Evolutionary conservation across 108 stramenopile species (phyloP).

Genomic region (Mayamaea pseudoterrestris): DNA sequence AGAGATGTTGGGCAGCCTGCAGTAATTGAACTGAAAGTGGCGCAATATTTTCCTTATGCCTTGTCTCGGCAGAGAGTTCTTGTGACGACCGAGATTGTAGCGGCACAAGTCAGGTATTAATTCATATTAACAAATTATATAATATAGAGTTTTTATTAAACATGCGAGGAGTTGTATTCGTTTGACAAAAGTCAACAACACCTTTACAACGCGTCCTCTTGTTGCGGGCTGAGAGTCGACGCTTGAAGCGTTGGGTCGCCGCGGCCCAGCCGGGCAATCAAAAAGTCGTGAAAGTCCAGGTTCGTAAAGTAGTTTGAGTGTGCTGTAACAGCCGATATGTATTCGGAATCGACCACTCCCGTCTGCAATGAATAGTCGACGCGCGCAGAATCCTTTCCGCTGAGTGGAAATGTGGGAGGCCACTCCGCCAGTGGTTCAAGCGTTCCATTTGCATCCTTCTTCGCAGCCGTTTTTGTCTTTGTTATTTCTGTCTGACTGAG

Average conservation of each 20-base stretch:
- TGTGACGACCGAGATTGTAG: constrained; percentile 21
- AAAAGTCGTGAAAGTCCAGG: neutral
- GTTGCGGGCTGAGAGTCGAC: too few relatives aligned
- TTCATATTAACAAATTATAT: too few relatives aligned
- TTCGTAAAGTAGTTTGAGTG: neutral
- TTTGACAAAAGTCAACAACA: too few relatives aligned
- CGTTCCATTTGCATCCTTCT: constrained; percentile 16
- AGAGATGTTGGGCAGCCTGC: too few relatives aligned
- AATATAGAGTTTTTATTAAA: too few relatives aligned
- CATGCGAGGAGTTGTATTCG: too few relatives aligned
- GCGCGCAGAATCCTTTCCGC: constrained; percentile 35
- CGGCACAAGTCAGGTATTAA: too few relatives aligned
- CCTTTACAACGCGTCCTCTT: too few relatives aligned
- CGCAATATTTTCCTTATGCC: constrained; percentile 57
- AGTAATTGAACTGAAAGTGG: constrained; percentile 59
- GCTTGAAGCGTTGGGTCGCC: neutral
- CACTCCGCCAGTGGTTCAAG: neutral
- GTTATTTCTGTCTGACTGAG: neutral
- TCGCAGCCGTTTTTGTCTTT: constrained; percentile 1
- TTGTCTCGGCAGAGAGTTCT: constrained; percentile 61
- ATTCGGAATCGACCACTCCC: constrained; percentile 69
- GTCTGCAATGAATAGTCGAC: constrained; percentile 65
- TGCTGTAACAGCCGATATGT: constrained; percentile 14
- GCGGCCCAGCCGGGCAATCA: neutral
- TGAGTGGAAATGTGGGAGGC: constrained; percentile 36